Evolutionary conservation across 225 moss, liverwort and hornwort genomes (phyloP).

Genomic region (Bryoerythrophyllum caledonicum): DNA sequence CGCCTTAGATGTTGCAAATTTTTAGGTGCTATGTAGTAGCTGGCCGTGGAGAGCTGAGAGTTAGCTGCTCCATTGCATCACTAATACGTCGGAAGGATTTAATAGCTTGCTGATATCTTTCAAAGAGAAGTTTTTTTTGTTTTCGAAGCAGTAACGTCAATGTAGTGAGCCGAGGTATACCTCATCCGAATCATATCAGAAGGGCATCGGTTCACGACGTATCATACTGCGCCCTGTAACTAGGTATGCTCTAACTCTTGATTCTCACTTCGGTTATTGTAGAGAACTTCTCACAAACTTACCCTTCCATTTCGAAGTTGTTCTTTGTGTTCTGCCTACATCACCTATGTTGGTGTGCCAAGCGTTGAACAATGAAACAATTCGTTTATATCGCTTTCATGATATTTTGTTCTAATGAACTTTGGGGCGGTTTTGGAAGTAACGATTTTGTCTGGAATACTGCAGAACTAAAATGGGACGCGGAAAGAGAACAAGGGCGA

Average conservation of each 20-base stretch:
- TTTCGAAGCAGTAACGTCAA: background rate
- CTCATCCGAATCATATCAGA: background rate
- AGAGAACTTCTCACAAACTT: background rate
- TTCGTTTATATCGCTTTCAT: background rate
- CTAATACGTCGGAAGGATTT: background rate
- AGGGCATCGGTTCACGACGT: constrained; percentile 6
- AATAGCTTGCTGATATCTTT: background rate
- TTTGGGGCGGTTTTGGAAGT: background rate
- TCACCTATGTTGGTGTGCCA: background rate
- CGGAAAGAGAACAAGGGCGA: background rate
- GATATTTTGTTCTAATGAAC: background rate
- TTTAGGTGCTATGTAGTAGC: background rate
- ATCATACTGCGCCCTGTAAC: constrained; percentile 1
- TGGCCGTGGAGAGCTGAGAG: background rate
- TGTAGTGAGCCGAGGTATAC: constrained; percentile 5
- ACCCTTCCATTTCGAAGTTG: background rate
- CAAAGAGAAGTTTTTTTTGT: background rate
- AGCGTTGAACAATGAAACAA: background rate
- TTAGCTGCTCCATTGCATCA: background rate
- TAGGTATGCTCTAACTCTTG: constrained; percentile 8
- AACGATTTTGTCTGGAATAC: background rate
- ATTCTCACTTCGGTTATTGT: background rate
- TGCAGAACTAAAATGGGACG: constrained; percentile 19
- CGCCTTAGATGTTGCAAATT: background rate
- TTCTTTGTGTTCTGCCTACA: background rate